Evolutionary conservation across 2,329 filamentous ascomycete genomes (phyloP).

Genomic region (Hirsutella rhossiliensis): DNA sequence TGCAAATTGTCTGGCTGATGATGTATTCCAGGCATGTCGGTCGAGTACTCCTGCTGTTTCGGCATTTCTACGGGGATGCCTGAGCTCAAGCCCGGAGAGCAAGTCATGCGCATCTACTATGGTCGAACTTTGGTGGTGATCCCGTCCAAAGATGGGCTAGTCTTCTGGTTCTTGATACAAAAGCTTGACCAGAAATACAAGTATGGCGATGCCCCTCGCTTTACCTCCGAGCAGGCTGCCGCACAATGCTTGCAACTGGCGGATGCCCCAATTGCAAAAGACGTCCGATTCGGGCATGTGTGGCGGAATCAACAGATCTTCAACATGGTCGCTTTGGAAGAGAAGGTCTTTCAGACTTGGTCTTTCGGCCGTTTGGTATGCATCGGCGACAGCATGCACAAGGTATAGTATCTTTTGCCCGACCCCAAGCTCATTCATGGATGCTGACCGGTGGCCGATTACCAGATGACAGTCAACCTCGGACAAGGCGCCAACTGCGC

Average conservation of each 20-base stretch:
- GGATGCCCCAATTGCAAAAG: neutral
- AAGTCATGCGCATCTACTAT: neutral
- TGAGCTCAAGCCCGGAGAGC: conserved; percentile 5
- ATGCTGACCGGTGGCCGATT: no score
- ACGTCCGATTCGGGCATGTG: neutral
- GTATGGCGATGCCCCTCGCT: neutral
- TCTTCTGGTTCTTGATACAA: conserved; percentile 1
- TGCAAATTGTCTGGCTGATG: neutral
- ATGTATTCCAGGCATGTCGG: conserved; percentile 2
- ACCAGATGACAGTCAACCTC: neutral
- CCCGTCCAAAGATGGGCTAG: neutral
- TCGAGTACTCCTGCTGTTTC: conserved; percentile 20
- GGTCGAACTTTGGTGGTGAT: neutral
- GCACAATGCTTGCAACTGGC: neutral
- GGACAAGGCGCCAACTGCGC: conserved; percentile 3
- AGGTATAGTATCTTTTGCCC: neutral
- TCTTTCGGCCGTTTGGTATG: conserved; percentile 1
- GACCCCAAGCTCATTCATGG: no score
- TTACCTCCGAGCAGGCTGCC: neutral
- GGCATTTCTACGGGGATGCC: conserved; percentile 18
- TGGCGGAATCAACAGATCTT: neutral
- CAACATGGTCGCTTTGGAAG: conserved; percentile 2
- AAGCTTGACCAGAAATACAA: neutral
- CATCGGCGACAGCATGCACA: conserved; percentile 3
- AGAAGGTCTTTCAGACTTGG: neutral